Percentiles rank a stretch among this genome's conserved stretches.
Conservation (phyloP, 1,284 basidiomycete species). For the Apiotrichum siamense region DNA sequence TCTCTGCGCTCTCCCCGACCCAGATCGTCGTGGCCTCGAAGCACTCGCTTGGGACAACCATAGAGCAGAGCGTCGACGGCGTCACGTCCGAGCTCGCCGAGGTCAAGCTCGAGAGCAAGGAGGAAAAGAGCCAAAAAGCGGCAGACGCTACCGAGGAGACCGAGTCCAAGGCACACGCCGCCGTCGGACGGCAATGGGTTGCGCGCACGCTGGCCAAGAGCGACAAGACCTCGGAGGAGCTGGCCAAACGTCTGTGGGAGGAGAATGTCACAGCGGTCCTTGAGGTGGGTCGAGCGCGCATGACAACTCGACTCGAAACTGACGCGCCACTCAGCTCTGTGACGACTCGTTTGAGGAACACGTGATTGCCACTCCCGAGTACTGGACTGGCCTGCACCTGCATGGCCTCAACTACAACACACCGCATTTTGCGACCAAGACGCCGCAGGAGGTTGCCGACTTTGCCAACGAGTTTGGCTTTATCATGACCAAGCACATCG, state of each 20-base stretch:
- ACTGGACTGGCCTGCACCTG: constrained; percentile 84
- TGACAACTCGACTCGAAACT: not conserved
- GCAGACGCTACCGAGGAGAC: constrained; percentile 19
- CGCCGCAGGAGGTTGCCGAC: constrained; percentile 61
- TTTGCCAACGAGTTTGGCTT: constrained; percentile 92
- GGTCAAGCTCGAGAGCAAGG: constrained; percentile 12
- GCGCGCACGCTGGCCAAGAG: constrained; percentile 60
- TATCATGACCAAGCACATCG: constrained; percentile 66
- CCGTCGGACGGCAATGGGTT: constrained; percentile 60
- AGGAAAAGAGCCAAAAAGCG: constrained; percentile 10
- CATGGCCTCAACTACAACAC: constrained; percentile 82
- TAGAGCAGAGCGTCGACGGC: constrained; percentile 13
- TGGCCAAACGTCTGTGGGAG: constrained; percentile 72
- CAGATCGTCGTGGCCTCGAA: constrained; percentile 87
- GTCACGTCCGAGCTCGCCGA: constrained; percentile 5
- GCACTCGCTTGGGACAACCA: constrained; percentile 66
- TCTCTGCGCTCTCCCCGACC: constrained; percentile 70
- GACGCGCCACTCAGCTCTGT: constrained; percentile 72
- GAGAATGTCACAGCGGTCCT: constrained; percentile 84
- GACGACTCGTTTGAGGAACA: constrained; percentile 98
- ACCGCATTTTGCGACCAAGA: constrained; percentile 66
- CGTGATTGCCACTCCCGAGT: constrained; percentile 73
- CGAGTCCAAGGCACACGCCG: constrained; percentile 37
- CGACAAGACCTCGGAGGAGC: constrained; percentile 63
- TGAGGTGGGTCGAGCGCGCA: constrained; percentile 57